Percentiles rank a stretch among this genome's conserved stretches.
Conservation (phyloP, 495 filamentous ascomycete genomes). For the Neurospora discreta region DNA sequence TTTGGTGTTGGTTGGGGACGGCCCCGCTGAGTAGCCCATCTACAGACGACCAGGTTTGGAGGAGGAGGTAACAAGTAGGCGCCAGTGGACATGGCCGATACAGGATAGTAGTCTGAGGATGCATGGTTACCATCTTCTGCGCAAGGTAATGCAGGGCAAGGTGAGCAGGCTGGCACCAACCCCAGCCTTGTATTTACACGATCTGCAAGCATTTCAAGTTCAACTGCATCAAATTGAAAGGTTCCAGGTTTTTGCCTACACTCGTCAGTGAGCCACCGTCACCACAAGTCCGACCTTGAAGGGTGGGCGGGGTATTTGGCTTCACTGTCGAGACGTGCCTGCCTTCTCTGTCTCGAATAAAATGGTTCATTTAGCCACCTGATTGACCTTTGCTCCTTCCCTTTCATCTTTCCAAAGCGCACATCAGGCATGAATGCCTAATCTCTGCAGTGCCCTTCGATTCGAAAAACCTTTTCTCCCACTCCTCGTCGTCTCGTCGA, state of each 20-base stretch:
- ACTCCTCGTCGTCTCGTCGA: background rate
- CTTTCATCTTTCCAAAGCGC: background rate
- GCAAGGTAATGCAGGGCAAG: background rate
- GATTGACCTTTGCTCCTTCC: background rate
- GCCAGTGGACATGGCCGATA: background rate
- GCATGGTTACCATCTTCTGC: background rate
- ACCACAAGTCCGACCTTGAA: background rate
- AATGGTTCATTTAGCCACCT: too few relatives aligned
- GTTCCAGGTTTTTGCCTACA: background rate
- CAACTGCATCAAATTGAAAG: background rate
- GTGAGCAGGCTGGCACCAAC: background rate
- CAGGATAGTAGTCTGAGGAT: background rate
- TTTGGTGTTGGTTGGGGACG: background rate
- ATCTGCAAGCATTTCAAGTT: background rate
- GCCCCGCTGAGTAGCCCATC: background rate
- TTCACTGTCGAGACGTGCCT: background rate
- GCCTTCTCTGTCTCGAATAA: too few relatives aligned
- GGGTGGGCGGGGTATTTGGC: background rate
- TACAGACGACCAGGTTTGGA: background rate
- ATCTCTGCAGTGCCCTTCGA: background rate
- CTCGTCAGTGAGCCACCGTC: background rate
- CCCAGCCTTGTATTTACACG: background rate
- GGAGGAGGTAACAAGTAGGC: background rate
- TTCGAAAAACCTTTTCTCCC: background rate
- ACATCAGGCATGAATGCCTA: background rate